Evolutionary conservation across 805 yeast species (phyloP).

Genomic region (Debaryomyces maramus): DNA sequence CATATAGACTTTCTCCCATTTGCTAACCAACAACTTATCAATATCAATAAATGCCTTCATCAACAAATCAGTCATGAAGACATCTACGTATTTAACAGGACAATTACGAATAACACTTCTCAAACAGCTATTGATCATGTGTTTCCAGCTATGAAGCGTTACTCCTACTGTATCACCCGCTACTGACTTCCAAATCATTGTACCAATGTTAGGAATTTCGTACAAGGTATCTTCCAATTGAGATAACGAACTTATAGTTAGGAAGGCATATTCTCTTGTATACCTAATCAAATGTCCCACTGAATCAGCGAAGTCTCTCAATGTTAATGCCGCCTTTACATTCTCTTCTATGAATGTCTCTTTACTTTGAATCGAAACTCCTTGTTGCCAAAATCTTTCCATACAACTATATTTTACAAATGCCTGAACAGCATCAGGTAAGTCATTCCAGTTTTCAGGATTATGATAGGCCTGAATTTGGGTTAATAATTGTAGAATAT

Average conservation of each 20-base stretch:
- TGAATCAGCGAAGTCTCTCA: conserved; percentile 95
- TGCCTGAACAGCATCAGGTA: conserved; percentile 87
- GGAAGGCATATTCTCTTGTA: conserved; percentile 91
- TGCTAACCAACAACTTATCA: conserved; percentile 68
- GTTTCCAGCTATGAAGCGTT: conserved; percentile 95
- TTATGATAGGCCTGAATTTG: conserved; percentile 95
- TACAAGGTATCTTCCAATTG: conserved; percentile 87
- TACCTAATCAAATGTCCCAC: conserved; percentile 95
- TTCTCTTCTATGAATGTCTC: conserved; percentile 94
- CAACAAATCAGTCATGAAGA: conserved; percentile 73
- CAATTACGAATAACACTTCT: conserved; percentile 87
- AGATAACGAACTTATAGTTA: conserved; percentile 85
- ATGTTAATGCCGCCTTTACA: conserved; percentile 88
- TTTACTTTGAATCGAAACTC: conserved; percentile 89
- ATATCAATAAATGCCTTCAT: conserved; percentile 74
- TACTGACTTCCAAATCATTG: conserved; percentile 77
- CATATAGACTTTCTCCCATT: conserved; percentile 70
- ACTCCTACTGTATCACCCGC: conserved; percentile 85
- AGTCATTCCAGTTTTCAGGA: conserved; percentile 84
- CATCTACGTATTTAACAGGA: conserved; percentile 65
- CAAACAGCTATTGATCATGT: conserved; percentile 86
- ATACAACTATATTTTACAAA: conserved; percentile 87
- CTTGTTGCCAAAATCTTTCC: conserved; percentile 98
- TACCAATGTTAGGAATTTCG: conserved; percentile 79
- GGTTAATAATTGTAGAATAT: conserved; percentile 78